Conservation (phyloP, 768 basidiomycete species). For the Mycena capillaripes region DNA sequence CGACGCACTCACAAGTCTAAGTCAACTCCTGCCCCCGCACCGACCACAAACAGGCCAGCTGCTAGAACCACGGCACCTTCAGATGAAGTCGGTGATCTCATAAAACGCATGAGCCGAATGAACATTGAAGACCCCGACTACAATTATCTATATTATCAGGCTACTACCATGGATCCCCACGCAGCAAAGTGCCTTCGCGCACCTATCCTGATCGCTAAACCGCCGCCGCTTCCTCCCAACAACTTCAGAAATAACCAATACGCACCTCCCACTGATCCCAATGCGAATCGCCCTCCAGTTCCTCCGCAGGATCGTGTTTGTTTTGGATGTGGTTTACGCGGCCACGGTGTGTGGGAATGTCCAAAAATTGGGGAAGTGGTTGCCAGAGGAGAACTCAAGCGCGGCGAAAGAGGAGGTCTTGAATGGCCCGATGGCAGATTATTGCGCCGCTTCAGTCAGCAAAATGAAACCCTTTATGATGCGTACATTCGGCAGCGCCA, state of each 20-base stretch:
- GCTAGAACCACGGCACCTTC: neutral
- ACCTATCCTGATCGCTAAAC: neutral
- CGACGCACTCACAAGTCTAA: neutral
- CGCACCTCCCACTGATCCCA: neutral
- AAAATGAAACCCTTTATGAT: neutral
- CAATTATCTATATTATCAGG: constrained; percentile 12
- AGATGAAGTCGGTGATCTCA: constrained; percentile 5
- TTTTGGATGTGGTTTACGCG: constrained; percentile 4
- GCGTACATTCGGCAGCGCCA: constrained; percentile 1
- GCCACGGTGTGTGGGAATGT: constrained; percentile 12
- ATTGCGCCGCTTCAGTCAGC: neutral
- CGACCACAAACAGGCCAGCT: neutral
- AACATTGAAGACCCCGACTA: constrained; percentile 11
- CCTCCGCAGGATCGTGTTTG: neutral
- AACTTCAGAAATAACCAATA: constrained; percentile 19
- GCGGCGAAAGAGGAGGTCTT: constrained; percentile 4
- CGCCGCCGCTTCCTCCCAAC: constrained; percentile 2
- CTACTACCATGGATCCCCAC: constrained; percentile 15
- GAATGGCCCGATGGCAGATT: constrained; percentile 6
- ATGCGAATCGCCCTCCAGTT: neutral
- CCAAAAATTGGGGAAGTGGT: neutral
- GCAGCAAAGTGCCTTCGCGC: constrained; percentile 13
- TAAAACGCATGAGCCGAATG: constrained; percentile 2
- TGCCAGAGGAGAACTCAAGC: neutral
- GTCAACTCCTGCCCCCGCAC: neutral